These are phyloP conservation scores for Ceratocystis huliohia DNA, from an alignment of 2,329 filamentous ascomycete species.

Conservation along the genomic window DNA sequence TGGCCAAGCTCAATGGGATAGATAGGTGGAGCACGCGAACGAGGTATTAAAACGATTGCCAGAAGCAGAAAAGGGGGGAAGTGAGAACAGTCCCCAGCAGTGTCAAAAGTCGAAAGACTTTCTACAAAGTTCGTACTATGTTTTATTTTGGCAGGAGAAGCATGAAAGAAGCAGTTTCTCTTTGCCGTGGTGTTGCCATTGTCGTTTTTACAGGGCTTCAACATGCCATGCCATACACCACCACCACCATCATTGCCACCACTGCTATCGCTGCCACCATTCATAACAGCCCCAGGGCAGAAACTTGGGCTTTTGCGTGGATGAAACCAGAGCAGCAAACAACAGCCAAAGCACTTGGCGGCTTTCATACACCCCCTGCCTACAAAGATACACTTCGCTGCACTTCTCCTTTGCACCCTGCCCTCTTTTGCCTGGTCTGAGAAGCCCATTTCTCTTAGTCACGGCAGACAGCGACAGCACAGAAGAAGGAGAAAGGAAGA, in stretches of 20 bases:
- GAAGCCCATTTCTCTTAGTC: not conserved
- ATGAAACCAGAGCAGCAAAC: no score
- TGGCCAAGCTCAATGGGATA: not conserved
- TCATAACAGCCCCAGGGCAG: no score
- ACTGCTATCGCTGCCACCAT: not conserved
- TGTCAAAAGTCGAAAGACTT: not conserved
- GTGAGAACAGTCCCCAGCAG: not conserved
- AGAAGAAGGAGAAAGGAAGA: not conserved
- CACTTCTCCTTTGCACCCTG: not conserved
- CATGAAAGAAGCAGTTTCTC: not conserved
- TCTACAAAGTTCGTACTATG: not conserved
- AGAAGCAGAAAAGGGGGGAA: not conserved
- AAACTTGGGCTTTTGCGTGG: no score
- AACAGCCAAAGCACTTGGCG: not conserved
- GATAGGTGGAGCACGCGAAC: not conserved
- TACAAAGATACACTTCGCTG: not conserved
- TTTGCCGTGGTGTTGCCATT: not conserved
- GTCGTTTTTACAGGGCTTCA: slow-evolving; percentile 1
- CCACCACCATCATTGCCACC: not conserved
- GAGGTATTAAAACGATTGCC: not conserved
- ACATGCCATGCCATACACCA: not conserved
- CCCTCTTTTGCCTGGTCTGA: not conserved
- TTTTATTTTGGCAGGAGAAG: not conserved
- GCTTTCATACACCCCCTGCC: not conserved
- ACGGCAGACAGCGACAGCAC: not conserved